These are phyloP conservation scores for Lepiota brunneoincarnata DNA, from an alignment of 768 basidiomycete genomes.

Conservation along the genomic window DNA sequence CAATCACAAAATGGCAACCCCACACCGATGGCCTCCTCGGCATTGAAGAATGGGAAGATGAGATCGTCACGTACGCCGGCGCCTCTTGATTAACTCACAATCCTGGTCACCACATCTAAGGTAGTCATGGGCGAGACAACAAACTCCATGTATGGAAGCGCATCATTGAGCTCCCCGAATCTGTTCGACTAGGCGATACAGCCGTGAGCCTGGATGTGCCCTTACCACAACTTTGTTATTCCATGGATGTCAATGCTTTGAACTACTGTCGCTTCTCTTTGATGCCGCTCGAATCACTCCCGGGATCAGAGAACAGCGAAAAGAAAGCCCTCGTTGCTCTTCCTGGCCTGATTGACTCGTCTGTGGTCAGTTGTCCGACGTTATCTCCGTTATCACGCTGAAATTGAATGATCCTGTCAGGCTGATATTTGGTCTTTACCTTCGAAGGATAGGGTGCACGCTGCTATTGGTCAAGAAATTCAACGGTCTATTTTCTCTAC, in stretches of 20 bases:
- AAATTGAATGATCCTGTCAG: conserved; percentile 34
- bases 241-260: conserved; percentile 88
- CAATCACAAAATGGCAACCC: conserved; percentile 72
- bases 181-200: conserved; percentile 51
- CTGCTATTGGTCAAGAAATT: conserved; percentile 71
- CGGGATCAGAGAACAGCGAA: conserved; percentile 7
- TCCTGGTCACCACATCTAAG: conserved; percentile 6
- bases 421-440: conserved; percentile 89
- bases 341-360: conserved; percentile 88
- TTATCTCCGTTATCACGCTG: not conserved
- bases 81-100: not conserved
- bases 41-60: conserved; percentile 67
- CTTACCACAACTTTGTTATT: conserved; percentile 53
- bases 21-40: conserved; percentile 79
- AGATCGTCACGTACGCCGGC: conserved; percentile 72
- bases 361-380: conserved; percentile 47
- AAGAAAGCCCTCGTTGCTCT: conserved; percentile 64
- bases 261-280: conserved; percentile 93
- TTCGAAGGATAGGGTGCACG: conserved; percentile 65
- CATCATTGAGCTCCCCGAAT: conserved; percentile 39
- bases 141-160: conserved; percentile 75
- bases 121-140: conserved; percentile 83
- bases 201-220: conserved; percentile 50
- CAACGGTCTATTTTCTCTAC: conserved; percentile 32
- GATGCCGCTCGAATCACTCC: conserved; percentile 23